Evolutionary conservation across 2,329 filamentous ascomycete species (phyloP), one percentile per base, ranked within the genome.

Genomic region (Rugonectria rugulosa): DNA sequence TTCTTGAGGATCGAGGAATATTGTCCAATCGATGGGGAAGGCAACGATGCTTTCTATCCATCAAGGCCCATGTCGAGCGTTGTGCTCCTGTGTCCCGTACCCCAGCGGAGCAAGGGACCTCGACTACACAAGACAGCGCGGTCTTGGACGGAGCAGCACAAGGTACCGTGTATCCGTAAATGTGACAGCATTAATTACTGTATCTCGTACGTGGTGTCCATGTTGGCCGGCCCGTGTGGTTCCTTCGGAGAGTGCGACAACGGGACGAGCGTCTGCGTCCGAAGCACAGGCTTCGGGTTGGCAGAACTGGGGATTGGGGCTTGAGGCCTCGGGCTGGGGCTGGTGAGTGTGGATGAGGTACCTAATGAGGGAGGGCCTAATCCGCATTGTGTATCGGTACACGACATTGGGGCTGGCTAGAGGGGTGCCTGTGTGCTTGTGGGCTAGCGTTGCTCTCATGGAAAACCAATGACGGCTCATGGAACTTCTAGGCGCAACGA

Each of bases 191-290:
- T 21, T 14, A 19, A 40, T 40, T 14, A 24, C 36, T 40, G 36
- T 37, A 47, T 32, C 53, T 50, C 46, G 53, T 62, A 46, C 46
- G 31, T 63, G 49, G 34, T 54, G 61, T 51, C 42, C 34, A 46
- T 43, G 49, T 38, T 63, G 40, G 50, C 53, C 56, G 60, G 49
- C 56, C 57, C 56, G 60, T 57, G 62, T 60, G 54, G 63, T 57
- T 54, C 47, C 43, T 57, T 60, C 64, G 62, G 64, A 55, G 64
- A 67, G 49, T 50, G 62, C 59, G 59, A 64, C 61, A 48, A 57
- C 59, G 64, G 64, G 38, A 62, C 62, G 56, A 65, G 60, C 59
- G 46, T 58, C 52, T 38, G 40, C 48, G 53, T 53, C 55, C 48
- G 50, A 53, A 42, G 40, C 45, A 31, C 34, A 57, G 26, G 26